Conservation (phyloP, 352 stramenopile genomes). For the Stramenopiles sp. region DNA sequence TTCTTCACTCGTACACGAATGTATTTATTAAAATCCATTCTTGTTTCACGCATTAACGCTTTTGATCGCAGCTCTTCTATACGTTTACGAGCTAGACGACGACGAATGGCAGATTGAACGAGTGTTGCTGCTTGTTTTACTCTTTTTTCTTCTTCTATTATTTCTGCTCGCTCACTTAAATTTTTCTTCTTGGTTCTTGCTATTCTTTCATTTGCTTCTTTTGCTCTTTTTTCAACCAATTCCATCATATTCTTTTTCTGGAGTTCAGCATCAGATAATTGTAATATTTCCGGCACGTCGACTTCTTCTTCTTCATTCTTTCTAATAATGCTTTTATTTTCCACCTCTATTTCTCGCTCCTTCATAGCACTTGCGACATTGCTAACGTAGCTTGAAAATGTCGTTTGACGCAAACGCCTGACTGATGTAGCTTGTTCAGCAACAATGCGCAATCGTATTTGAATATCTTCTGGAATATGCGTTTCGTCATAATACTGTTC, state of each 20-base stretch:
- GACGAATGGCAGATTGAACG: neutral
- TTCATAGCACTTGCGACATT: neutral
- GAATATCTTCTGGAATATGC: neutral
- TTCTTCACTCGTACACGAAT: neutral
- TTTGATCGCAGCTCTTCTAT: neutral
- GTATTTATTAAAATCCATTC: neutral
- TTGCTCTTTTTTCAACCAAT: neutral
- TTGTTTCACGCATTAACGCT: neutral
- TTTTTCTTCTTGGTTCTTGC: neutral
- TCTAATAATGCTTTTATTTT: neutral
- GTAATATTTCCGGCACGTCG: neutral
- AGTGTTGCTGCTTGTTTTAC: neutral
- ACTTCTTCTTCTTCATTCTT: too few species aligned
- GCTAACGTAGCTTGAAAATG: neutral
- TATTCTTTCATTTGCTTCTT: neutral
- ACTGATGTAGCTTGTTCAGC: neutral
- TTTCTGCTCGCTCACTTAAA: neutral
- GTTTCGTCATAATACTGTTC: too few species aligned
- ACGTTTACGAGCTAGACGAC: neutral
- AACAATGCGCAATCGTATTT: neutral
- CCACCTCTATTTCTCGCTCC: neutral
- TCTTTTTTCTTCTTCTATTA: neutral
- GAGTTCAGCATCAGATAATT: neutral
- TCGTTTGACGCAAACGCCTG: neutral
- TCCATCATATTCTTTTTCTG: slow-evolving; percentile 3